Evolutionary conservation across 305 asterid genomes (phyloP).

Genomic region (Rubia peregrina): DNA sequence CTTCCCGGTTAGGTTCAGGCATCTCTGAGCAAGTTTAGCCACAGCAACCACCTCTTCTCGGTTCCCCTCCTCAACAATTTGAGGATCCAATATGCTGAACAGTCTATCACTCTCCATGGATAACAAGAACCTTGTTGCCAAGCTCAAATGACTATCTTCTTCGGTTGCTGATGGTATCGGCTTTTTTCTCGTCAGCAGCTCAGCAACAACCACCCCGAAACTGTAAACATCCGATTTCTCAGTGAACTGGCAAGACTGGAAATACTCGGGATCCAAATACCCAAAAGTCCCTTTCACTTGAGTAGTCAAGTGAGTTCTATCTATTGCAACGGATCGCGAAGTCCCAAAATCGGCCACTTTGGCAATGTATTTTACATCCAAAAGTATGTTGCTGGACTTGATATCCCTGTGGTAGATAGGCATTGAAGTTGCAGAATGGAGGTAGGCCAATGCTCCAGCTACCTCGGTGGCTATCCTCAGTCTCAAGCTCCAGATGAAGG

Average conservation of each 20-base stretch:
- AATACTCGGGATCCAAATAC: constrained; percentile 13
- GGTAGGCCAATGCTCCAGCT: constrained; percentile 14
- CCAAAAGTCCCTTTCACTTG: constrained; percentile 12
- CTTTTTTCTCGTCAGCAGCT: constrained; percentile 9
- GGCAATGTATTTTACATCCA: constrained; percentile 12
- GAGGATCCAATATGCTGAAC: constrained; percentile 7
- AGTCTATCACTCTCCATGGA: neutral
- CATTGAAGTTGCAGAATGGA: constrained; percentile 12
- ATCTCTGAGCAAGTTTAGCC: constrained; percentile 12
- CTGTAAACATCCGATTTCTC: constrained; percentile 19
- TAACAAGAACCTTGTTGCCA: constrained; percentile 1
- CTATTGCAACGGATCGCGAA: neutral
- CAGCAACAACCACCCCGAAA: constrained; percentile 14
- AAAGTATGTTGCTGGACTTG: constrained; percentile 11
- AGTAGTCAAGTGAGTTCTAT: constrained; percentile 13
- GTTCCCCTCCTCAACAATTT: constrained; percentile 5
- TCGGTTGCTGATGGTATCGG: neutral
- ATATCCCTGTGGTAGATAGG: constrained; percentile 11
- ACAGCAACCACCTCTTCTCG: constrained; percentile 14
- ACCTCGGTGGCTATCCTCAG: constrained; percentile 8
- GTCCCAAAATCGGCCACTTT: constrained; percentile 12
- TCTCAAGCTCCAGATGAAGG: constrained; percentile 12
- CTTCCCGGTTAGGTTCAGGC: constrained; percentile 20
- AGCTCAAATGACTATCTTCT: constrained; percentile 7
- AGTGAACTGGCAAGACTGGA: constrained; percentile 8